A percentile compares a stretch with the other conserved stretches of the same genome.
Evolutionary conservation across 495 filamentous ascomycete species (phyloP).

Genomic region (Penicillium canariense): DNA sequence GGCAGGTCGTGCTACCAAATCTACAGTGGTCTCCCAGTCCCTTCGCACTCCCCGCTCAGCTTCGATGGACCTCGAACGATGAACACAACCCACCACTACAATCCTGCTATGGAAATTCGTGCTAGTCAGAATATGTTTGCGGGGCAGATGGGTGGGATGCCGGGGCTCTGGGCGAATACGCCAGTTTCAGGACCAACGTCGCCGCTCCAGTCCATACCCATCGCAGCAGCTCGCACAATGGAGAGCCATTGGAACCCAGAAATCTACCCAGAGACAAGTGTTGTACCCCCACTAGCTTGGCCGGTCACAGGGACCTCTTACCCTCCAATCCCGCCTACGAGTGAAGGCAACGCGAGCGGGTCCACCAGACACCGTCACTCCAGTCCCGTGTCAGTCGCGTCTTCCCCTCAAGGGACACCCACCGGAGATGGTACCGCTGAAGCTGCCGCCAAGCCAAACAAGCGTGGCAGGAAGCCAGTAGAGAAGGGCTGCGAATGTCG

Average conservation of each 20-base stretch:
- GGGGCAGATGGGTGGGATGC: slow-evolving; percentile 5
- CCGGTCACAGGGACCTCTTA: neutral
- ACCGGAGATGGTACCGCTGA: neutral
- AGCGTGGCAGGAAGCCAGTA: neutral
- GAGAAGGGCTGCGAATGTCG: slow-evolving; percentile 57
- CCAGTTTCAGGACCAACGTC: slow-evolving; percentile 20
- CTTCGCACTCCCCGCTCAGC: slow-evolving; percentile 25
- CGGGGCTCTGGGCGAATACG: slow-evolving; percentile 25
- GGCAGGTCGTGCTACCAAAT: slow-evolving; percentile 18
- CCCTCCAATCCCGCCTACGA: neutral
- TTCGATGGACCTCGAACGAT: slow-evolving; percentile 25
- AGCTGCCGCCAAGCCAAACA: neutral
- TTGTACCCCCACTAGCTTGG: neutral
- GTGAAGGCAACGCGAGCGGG: neutral
- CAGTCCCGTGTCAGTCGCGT: neutral
- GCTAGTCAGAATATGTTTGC: slow-evolving; percentile 9
- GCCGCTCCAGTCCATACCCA: slow-evolving; percentile 5
- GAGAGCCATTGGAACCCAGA: slow-evolving; percentile 16
- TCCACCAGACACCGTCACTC: neutral
- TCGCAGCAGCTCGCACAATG: neutral
- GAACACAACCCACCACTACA: slow-evolving; percentile 28
- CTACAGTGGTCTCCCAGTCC: slow-evolving; percentile 16
- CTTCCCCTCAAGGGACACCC: neutral
- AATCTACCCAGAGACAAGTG: neutral
- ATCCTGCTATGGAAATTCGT: slow-evolving; percentile 18